phyloP scores from a whole-genome alignment of 2,329 filamentous ascomycete genomes.

The Clonostachys rhizophaga region DNA sequence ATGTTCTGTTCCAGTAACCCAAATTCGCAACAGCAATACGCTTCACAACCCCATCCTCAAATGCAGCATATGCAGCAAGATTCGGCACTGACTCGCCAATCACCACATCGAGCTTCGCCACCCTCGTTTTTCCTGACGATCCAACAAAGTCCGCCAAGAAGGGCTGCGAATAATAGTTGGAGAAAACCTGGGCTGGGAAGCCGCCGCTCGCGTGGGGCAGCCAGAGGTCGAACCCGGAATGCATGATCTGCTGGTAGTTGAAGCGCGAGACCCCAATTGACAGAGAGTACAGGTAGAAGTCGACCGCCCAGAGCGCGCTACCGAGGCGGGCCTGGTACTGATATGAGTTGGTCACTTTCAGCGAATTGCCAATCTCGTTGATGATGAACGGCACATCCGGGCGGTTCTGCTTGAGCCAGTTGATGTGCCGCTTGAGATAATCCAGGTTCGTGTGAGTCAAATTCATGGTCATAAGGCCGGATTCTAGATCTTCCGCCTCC shows the following conservation, averaged over 20 bases:
- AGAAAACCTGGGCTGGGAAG: conserved; percentile 20
- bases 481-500: conserved; percentile 15
- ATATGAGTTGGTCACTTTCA: conserved; percentile 19
- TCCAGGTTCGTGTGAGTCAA: conserved; percentile 13
- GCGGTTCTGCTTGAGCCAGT: conserved; percentile 20
- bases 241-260: conserved; percentile 31
- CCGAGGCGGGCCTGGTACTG: conserved; percentile 25
- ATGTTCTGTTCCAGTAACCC: conserved; percentile 26
- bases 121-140: conserved; percentile 14
- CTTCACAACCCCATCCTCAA: conserved; percentile 15
- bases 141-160: conserved; percentile 28
- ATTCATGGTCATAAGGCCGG: conserved; percentile 15
- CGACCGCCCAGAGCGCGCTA: conserved; percentile 26
- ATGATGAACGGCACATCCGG: conserved; percentile 23
- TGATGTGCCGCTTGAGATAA: conserved; percentile 17
- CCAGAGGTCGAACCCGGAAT: conserved; percentile 20
- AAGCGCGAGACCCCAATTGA: conserved; percentile 23
- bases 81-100: conserved; percentile 13
- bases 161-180: conserved; percentile 28
- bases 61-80: conserved; percentile 19
- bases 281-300: conserved; percentile 27
- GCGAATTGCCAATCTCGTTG: conserved; percentile 27
- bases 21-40: conserved; percentile 23
- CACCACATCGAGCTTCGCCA: conserved; percentile 9
- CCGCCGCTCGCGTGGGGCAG: conserved; percentile 17